These are phyloP conservation scores for Podila epicladia DNA, from an alignment of 192 early-diverging fungal species.

Conservation along the genomic window DNA sequence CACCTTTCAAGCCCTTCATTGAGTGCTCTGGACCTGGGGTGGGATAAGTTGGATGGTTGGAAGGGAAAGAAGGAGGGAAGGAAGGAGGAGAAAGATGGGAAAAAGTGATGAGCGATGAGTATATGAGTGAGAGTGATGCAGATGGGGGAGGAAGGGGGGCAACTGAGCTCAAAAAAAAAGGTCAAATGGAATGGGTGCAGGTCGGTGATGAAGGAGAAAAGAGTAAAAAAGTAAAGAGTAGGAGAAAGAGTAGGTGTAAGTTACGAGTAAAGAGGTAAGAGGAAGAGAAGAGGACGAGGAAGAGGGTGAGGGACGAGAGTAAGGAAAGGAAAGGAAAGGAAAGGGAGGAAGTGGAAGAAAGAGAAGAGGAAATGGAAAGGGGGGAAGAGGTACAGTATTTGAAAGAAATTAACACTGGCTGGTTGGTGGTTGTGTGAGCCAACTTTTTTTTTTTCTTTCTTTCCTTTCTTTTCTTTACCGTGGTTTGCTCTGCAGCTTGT, in stretches of 20 bases:
- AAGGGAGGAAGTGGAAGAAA: not conserved
- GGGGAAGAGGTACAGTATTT: not conserved
- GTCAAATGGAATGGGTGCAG: not conserved
- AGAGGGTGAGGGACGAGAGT: not conserved
- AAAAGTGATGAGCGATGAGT: conserved; percentile 1
- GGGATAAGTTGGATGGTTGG: not conserved
- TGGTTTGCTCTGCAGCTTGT: too few species aligned
- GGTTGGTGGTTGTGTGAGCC: not conserved
- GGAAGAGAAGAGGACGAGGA: not conserved
- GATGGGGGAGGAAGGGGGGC: not conserved
- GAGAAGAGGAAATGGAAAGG: not conserved
- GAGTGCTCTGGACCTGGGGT: conserved; percentile 3
- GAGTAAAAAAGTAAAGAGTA: too few species aligned
- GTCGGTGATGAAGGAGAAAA: not conserved
- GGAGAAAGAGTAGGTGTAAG: too few species aligned
- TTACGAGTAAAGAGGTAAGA: not conserved
- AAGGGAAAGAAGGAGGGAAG: not conserved
- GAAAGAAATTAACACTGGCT: not conserved
- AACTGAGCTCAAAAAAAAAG: too few species aligned
- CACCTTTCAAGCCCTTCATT: conserved; percentile 52
- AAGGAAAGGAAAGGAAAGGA: not conserved
- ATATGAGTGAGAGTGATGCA: not conserved
- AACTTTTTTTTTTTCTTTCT: too few species aligned
- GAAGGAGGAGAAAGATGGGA: not conserved
- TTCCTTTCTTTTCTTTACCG: too few species aligned